Conservation (phyloP, 345 rosid species). For the Brassica rapa region DNA sequence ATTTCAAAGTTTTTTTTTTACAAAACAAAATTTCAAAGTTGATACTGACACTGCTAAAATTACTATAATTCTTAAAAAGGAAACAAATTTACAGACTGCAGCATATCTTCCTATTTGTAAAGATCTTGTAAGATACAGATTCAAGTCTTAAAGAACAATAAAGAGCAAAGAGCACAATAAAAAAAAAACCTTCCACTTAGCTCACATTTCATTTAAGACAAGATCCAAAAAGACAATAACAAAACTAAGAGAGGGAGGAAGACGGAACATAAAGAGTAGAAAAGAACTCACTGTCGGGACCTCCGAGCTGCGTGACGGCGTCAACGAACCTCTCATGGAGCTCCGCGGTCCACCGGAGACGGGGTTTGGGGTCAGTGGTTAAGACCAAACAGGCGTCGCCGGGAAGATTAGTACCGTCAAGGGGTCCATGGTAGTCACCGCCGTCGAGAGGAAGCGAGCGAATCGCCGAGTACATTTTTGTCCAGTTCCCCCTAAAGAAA, state of each 20-base stretch:
- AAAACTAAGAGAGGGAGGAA: slow-evolving; percentile 3
- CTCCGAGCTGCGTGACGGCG: slow-evolving; percentile 91
- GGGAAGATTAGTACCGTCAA: slow-evolving; percentile 66
- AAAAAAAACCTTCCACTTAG: not conserved
- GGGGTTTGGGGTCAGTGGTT: slow-evolving; percentile 91
- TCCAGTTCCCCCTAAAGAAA: slow-evolving; percentile 28
- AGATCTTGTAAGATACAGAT: not conserved
- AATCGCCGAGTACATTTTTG: slow-evolving; percentile 69
- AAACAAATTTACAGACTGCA: slow-evolving; percentile 4
- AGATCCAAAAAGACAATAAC: slow-evolving; percentile 20
- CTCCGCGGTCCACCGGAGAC: slow-evolving; percentile 94
- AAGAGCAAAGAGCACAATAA: not conserved
- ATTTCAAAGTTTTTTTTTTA: not conserved
- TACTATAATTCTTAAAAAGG: slow-evolving; percentile 1
- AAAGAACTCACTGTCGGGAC: slow-evolving; percentile 75
- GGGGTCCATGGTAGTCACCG: slow-evolving; percentile 51
- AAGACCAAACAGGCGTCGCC: slow-evolving; percentile 83
- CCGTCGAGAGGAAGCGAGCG: slow-evolving; percentile 72
- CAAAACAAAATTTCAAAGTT: not conserved
- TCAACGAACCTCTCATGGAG: slow-evolving; percentile 91
- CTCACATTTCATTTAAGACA: slow-evolving; percentile 23
- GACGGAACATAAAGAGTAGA: not conserved
- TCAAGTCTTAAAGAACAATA: not conserved
- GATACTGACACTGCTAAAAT: slow-evolving; percentile 13
- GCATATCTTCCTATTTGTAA: not conserved